phyloP scores from a whole-genome alignment of 257 asterid species.

The Thymus quinquecostatus region DNA sequence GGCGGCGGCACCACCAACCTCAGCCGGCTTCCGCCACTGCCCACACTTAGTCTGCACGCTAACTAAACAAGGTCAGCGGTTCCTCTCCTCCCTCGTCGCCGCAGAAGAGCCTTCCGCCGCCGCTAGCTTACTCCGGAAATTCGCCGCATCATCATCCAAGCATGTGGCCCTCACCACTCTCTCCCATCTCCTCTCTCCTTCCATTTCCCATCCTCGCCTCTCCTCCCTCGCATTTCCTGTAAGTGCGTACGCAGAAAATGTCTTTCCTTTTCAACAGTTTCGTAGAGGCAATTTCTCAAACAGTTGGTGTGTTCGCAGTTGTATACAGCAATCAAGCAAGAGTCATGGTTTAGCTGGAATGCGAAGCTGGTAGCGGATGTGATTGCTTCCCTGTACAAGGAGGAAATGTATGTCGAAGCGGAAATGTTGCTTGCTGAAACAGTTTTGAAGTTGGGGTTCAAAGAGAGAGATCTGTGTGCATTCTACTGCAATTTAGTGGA shows the following conservation, averaged over 20 bases:
- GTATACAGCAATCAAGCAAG: conserved; percentile 61
- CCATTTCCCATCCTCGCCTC: conserved; percentile 52
- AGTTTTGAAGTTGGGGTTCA: conserved; percentile 44
- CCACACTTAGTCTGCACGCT: conserved; percentile 41
- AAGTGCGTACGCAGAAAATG: conserved; percentile 31
- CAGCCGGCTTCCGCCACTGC: conserved; percentile 40
- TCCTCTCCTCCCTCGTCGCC: conserved; percentile 59
- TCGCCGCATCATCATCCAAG: conserved; percentile 70
- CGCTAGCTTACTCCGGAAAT: conserved; percentile 64
- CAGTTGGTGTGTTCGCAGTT: conserved; percentile 51
- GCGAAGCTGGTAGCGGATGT: conserved; percentile 77
- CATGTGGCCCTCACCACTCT: conserved; percentile 74
- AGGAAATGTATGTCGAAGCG: conserved; percentile 55
- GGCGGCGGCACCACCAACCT: conserved; percentile 36
- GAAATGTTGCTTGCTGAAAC: conserved; percentile 52
- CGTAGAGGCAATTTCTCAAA: not conserved
- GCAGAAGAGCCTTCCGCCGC: conserved; percentile 43
- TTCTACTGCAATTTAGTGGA: conserved; percentile 67
- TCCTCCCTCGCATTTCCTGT: conserved; percentile 71
- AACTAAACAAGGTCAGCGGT: conserved; percentile 70
- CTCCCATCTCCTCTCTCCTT: conserved; percentile 75
- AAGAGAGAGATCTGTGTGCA: conserved; percentile 61
- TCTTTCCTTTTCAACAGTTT: not conserved
- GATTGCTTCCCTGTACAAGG: conserved; percentile 55
- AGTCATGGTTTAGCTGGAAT: conserved; percentile 91